Conservation (phyloP, 768 basidiomycete genomes). For the Phylloporus scabripes region DNA sequence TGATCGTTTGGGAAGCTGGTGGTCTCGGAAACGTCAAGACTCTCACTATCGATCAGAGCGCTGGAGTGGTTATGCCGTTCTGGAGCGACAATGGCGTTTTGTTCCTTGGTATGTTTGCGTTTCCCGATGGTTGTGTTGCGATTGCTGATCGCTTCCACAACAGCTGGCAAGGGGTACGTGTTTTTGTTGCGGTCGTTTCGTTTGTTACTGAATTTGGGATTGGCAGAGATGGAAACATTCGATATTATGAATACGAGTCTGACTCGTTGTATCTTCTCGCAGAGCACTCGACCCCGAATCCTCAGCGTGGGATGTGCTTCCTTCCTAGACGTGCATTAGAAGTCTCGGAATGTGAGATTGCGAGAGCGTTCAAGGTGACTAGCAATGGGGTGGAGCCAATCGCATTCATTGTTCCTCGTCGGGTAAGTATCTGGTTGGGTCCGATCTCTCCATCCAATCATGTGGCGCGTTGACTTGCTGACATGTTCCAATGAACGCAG, state of each 20-base stretch:
- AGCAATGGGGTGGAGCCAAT: constrained; percentile 78
- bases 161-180: constrained; percentile 82
- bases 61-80: constrained; percentile 97
- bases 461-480: not conserved
- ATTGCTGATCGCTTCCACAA: not conserved
- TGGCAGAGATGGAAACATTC: constrained; percentile 87
- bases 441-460: not conserved
- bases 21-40: constrained; percentile 73
- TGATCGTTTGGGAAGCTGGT: constrained; percentile 84
- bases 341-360: constrained; percentile 91
- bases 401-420: constrained; percentile 92
- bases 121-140: not conserved
- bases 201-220: constrained; percentile 3
- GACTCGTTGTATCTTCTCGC: constrained; percentile 71
- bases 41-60: constrained; percentile 76
- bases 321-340: constrained; percentile 87
- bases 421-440: constrained; percentile 40
- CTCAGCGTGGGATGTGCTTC: constrained; percentile 97
- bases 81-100: constrained; percentile 92
- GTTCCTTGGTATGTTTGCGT: constrained; percentile 57
- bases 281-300: constrained; percentile 86
- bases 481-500: constrained; percentile 33
- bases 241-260: constrained; percentile 94
- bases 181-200: not conserved
- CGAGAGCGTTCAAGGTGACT: constrained; percentile 85